phyloP scores from a whole-genome alignment of 441 rosid species.

The Populus trichocarpa region DNA sequence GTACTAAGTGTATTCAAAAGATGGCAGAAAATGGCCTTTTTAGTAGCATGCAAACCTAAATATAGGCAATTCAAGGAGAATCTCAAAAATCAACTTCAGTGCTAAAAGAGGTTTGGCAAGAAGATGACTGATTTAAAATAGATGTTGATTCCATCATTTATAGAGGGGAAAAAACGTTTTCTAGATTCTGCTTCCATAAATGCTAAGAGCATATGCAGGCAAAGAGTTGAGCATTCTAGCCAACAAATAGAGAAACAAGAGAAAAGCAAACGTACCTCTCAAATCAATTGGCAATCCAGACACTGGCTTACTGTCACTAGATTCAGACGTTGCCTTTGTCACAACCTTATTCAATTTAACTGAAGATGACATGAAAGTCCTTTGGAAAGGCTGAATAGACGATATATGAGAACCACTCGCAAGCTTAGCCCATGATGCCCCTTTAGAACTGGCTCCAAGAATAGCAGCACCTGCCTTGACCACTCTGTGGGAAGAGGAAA shows the following conservation, averaged over 20 bases:
- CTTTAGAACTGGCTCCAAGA: constrained; percentile 35
- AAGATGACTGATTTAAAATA: too few relatives aligned
- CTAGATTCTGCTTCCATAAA: too few relatives aligned
- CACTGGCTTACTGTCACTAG: constrained; percentile 41
- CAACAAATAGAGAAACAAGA: neutral
- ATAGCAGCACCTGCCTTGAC: constrained; percentile 39
- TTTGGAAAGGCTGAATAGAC: constrained; percentile 32
- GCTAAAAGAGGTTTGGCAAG: too few relatives aligned
- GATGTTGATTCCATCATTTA: too few relatives aligned
- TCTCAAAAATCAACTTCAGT: too few relatives aligned
- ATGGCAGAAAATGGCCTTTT: too few relatives aligned
- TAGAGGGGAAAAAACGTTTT: too few relatives aligned
- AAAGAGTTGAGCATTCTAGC: neutral
- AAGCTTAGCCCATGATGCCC: constrained; percentile 51
- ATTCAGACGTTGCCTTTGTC: constrained; percentile 61
- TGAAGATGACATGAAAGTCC: constrained; percentile 28
- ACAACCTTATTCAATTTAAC: constrained; percentile 33
- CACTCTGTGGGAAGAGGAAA: constrained; percentile 40
- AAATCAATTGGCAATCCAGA: constrained; percentile 77
- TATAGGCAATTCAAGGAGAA: too few relatives aligned
- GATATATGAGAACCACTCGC: constrained; percentile 44
- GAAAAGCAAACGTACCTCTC: constrained; percentile 43
- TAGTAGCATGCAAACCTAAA: too few relatives aligned
- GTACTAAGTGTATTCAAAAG: neutral
- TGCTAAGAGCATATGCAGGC: neutral